Percentiles rank a stretch among this genome's conserved stretches.
phyloP scores from a whole-genome alignment of 495 filamentous ascomycete genomes.

The Penicillium atrosanguineum region DNA sequence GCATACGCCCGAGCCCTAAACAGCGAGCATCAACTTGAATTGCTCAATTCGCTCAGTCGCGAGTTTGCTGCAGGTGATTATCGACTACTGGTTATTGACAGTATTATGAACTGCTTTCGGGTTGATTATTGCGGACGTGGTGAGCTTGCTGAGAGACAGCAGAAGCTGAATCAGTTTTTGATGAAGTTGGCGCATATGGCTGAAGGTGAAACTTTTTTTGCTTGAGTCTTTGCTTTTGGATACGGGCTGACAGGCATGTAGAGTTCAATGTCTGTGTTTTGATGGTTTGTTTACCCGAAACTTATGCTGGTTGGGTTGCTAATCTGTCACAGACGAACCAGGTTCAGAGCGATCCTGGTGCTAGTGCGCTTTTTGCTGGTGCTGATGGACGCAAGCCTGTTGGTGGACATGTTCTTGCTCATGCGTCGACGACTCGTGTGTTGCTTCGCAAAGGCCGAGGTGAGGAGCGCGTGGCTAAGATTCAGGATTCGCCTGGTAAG shows the following conservation, averaged over 20 bases:
- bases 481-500: slow-evolving; percentile 72
- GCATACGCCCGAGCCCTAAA: slow-evolving; percentile 69
- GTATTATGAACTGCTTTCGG: slow-evolving; percentile 76
- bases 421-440: slow-evolving; percentile 73
- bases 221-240: background rate
- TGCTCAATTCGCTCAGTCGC: slow-evolving; percentile 63
- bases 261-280: slow-evolving; percentile 78
- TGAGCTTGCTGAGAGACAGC: slow-evolving; percentile 73
- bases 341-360: slow-evolving; percentile 79
- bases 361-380: slow-evolving; percentile 73
- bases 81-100: slow-evolving; percentile 72
- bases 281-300: slow-evolving; percentile 48
- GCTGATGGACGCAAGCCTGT: slow-evolving; percentile 75
- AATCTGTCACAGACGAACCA: slow-evolving; percentile 62
- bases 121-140: slow-evolving; percentile 74
- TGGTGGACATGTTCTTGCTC: slow-evolving; percentile 76
- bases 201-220: slow-evolving; percentile 48
- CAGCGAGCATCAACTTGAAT: slow-evolving; percentile 72
- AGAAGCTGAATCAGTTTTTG: slow-evolving; percentile 71
- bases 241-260: slow-evolving; percentile 21
- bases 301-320: background rate
- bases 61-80: slow-evolving; percentile 69
- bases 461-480: slow-evolving; percentile 77
- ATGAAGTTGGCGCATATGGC: slow-evolving; percentile 70
- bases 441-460: slow-evolving; percentile 74